Evolutionary conservation across 2,329 filamentous ascomycete species (phyloP).

Genomic region (Colletotrichum gloeosporioides): DNA sequence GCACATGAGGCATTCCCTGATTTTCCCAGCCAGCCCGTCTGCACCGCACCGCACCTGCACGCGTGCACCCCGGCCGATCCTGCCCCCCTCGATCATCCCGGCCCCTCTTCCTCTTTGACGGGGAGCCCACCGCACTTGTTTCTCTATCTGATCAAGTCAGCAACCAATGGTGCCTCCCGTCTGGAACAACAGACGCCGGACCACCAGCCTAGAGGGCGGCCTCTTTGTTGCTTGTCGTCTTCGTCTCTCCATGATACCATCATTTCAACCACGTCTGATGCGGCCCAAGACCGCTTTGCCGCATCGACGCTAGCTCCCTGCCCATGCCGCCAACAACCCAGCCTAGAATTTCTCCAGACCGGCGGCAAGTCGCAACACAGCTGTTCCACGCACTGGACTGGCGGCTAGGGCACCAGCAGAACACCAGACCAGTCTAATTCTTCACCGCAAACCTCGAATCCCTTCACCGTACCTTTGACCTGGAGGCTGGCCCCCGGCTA

Average conservation of each 20-base stretch:
- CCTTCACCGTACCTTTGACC: conserved; percentile 6
- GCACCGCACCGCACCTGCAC: not conserved
- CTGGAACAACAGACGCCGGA: not conserved
- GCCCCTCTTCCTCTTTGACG: not conserved
- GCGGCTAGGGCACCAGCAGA: not conserved
- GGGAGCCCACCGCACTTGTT: not conserved
- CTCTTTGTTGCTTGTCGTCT: conserved; percentile 2
- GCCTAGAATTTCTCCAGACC: not conserved
- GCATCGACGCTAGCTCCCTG: not conserved
- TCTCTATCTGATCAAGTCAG: not conserved
- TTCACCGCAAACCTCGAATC: conserved; percentile 11
- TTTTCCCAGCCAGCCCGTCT: not conserved
- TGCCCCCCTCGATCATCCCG: not conserved
- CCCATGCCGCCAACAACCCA: not conserved
- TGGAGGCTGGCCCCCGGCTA: not conserved
- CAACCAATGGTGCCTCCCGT: not conserved
- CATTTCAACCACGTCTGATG: not conserved
- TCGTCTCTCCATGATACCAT: not conserved
- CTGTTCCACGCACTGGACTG: not conserved
- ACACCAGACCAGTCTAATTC: conserved; percentile 2
- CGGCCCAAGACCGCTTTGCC: not conserved
- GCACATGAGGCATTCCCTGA: conserved; percentile 12
- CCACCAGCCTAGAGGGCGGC: not conserved
- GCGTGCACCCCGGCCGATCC: conserved; percentile 2
- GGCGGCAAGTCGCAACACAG: not conserved